These are phyloP conservation scores for Paratrimastix pyriformis DNA, from an alignment of 78 protist species.

Conservation along the genomic window DNA sequence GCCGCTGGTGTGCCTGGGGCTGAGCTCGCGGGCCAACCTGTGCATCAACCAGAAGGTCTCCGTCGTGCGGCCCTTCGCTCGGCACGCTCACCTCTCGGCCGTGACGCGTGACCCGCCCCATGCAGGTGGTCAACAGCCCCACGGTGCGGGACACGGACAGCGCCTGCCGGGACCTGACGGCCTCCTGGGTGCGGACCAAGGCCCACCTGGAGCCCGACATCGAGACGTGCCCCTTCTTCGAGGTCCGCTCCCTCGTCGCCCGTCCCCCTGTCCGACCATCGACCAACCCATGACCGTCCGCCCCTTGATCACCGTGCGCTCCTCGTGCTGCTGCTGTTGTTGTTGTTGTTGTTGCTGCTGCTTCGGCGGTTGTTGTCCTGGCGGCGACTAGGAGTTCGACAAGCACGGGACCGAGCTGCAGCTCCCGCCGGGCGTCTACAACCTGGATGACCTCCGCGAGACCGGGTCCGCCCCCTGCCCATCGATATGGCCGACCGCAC, in stretches of 20 bases:
- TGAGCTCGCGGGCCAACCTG: conserved; percentile 67
- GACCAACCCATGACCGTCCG: too few species aligned
- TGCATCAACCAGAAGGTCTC: conserved; percentile 65
- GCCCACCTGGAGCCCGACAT: conserved; percentile 1
- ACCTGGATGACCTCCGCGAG: conserved; percentile 65
- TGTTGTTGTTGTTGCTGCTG: too few species aligned
- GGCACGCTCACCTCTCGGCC: too few species aligned
- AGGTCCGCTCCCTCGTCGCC: too few species aligned
- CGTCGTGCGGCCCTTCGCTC: neutral
- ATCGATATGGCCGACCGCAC: neutral
- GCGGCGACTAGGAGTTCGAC: neutral
- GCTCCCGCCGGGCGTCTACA: conserved; percentile 64
- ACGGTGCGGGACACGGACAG: conserved; percentile 6
- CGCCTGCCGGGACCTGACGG: conserved; percentile 38
- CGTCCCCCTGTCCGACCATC: too few species aligned
- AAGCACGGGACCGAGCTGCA: neutral
- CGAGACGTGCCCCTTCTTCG: conserved; percentile 45
- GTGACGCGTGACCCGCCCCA: too few species aligned
- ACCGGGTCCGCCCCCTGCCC: conserved; percentile 53
- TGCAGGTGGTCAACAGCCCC: too few species aligned
- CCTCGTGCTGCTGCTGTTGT: too few species aligned
- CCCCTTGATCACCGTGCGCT: too few species aligned
- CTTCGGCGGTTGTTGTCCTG: too few species aligned
- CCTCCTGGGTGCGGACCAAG: conserved; percentile 56
- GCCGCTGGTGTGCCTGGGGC: conserved; percentile 47